Conservation (phyloP, 768 basidiomycete species). For the Chalciporus pseudorubinellus region DNA sequence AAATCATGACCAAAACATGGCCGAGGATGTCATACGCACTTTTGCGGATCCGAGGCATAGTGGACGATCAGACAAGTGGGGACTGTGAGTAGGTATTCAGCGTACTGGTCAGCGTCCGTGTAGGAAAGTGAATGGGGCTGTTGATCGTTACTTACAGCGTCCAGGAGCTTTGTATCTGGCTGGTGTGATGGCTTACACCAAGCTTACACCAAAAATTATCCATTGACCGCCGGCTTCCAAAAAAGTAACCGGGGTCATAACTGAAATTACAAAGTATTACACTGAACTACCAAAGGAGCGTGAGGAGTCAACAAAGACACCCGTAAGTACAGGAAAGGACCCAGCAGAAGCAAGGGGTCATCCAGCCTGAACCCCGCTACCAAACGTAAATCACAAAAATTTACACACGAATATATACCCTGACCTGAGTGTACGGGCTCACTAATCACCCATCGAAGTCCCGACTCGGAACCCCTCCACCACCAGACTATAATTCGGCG, state of each 20-base stretch:
- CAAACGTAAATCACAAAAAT: too few species aligned
- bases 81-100: neutral
- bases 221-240: neutral
- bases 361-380: too few species aligned
- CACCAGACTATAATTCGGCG: neutral
- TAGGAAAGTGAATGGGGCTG: neutral
- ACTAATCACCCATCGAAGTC: too few species aligned
- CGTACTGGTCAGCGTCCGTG: neutral
- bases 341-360: too few species aligned
- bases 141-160: neutral
- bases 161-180: neutral
- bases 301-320: too few species aligned
- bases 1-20: neutral
- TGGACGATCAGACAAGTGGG: neutral
- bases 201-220: neutral
- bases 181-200: neutral
- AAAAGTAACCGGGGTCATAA: neutral
- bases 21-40: slow-evolving; percentile 39
- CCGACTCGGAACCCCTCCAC: too few species aligned
- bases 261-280: too few species aligned
- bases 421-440: too few species aligned
- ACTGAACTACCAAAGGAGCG: too few species aligned
- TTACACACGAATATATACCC: too few species aligned
- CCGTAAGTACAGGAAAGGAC: too few species aligned
- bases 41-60: slow-evolving; percentile 72